Conservation (phyloP, 306 rosid genomes). For the Alnus rubra region DNA sequence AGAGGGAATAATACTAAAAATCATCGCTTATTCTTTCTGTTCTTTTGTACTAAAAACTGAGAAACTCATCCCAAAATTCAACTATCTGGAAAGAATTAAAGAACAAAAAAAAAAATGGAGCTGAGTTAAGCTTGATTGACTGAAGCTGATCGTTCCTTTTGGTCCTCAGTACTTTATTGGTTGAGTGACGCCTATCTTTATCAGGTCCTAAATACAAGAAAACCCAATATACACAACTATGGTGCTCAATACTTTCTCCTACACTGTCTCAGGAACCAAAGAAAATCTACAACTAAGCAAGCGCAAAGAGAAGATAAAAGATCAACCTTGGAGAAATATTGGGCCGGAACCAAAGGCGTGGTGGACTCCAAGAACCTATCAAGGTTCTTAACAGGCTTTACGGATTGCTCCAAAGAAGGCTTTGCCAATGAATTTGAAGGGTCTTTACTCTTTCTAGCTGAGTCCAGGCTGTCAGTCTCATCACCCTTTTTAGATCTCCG, state of each 20-base stretch:
- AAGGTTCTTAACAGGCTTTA: constrained; percentile 46
- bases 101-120: too few species aligned
- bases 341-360: constrained; percentile 72
- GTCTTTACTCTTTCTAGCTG: constrained; percentile 33
- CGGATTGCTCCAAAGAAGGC: constrained; percentile 35
- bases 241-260: background rate
- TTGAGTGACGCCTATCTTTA: constrained; percentile 1
- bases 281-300: background rate
- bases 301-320: constrained; percentile 13
- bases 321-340: constrained; percentile 78
- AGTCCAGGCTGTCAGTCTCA: constrained; percentile 44
- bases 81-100: background rate
- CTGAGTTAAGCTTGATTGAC: background rate
- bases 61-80: background rate
- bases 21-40: background rate
- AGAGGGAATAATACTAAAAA: background rate
- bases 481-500: constrained; percentile 47
- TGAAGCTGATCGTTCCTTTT: background rate
- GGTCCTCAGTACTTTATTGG: background rate
- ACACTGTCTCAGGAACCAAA: background rate
- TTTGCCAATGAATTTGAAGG: constrained; percentile 29
- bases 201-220: constrained; percentile 1
- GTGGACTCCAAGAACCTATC: constrained; percentile 72
- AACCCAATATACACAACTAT: constrained; percentile 15
- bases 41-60: background rate